Conservation (phyloP, 306 rosid species). For the Quercus bicolor region DNA sequence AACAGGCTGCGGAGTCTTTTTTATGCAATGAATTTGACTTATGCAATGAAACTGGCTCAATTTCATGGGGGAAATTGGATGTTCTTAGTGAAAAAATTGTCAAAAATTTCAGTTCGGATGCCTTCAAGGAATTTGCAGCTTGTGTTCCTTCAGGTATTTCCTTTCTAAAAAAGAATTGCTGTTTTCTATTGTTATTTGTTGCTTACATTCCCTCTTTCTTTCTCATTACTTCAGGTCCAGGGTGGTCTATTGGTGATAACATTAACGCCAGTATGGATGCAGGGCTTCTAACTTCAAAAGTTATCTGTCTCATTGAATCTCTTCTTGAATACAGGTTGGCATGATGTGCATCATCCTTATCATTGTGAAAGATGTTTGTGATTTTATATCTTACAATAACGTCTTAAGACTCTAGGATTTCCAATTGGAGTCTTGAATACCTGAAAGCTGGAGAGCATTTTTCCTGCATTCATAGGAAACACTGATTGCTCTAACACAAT, state of each 20-base stretch:
- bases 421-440: background rate
- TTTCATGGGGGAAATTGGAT: slow-evolving; percentile 40
- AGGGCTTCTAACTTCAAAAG: slow-evolving; percentile 65
- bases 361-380: slow-evolving; percentile 4
- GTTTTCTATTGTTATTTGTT: slow-evolving; percentile 5
- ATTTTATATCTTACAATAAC: background rate
- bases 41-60: slow-evolving; percentile 31
- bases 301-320: slow-evolving; percentile 57
- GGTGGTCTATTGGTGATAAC: slow-evolving; percentile 46
- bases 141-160: slow-evolving; percentile 47
- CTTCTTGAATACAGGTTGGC: slow-evolving; percentile 79
- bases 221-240: slow-evolving; percentile 37
- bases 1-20: slow-evolving; percentile 68
- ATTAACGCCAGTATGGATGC: slow-evolving; percentile 22
- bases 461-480: background rate
- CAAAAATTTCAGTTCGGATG: slow-evolving; percentile 43
- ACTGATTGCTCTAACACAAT: background rate
- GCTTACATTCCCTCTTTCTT: slow-evolving; percentile 6
- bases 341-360: background rate
- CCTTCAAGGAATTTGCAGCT: slow-evolving; percentile 25
- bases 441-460: background rate
- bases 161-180: background rate
- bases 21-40: slow-evolving; percentile 30
- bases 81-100: slow-evolving; percentile 45
- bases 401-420: slow-evolving; percentile 7